Conservation (phyloP, 2,329 filamentous ascomycete species). For the Plenodomus biglobosus region DNA sequence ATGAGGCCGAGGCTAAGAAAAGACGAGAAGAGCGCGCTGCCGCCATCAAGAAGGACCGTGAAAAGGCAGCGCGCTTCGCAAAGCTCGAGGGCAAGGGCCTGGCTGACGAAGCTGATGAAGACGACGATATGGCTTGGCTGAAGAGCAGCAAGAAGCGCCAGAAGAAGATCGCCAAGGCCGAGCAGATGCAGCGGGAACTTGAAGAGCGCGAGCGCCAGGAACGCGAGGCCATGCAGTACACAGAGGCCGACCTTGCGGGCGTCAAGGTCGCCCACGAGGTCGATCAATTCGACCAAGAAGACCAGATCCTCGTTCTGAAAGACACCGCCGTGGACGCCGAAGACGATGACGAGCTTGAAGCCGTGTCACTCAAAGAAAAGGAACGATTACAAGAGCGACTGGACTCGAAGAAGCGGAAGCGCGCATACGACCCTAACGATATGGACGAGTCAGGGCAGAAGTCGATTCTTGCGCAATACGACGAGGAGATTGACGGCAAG, state of each 20-base stretch:
- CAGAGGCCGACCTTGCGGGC: conserved; percentile 80
- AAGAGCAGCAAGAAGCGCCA: conserved; percentile 89
- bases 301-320: conserved; percentile 92
- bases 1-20: conserved; percentile 71
- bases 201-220: conserved; percentile 69
- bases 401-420: conserved; percentile 85
- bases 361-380: conserved; percentile 68
- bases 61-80: conserved; percentile 74
- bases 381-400: conserved; percentile 75
- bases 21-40: conserved; percentile 79
- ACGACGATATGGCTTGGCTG: conserved; percentile 85
- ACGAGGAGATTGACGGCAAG: conserved; percentile 91
- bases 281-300: conserved; percentile 75
- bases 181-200: conserved; percentile 72
- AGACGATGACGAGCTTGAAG: conserved; percentile 88
- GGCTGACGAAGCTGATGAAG: conserved; percentile 69
- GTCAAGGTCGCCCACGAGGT: conserved; percentile 91
- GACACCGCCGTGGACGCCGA: conserved; percentile 81
- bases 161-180: conserved; percentile 79
- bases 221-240: conserved; percentile 68
- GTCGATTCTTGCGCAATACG: conserved; percentile 83
- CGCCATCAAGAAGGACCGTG: conserved; percentile 82
- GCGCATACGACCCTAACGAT: conserved; percentile 82
- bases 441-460: conserved; percentile 65
- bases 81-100: conserved; percentile 81